A percentile compares a stretch with the other conserved stretches of the same genome.
Evolutionary conservation across 768 basidiomycete species (phyloP).

Genomic region (Dictyophora rubrovolvata): DNA sequence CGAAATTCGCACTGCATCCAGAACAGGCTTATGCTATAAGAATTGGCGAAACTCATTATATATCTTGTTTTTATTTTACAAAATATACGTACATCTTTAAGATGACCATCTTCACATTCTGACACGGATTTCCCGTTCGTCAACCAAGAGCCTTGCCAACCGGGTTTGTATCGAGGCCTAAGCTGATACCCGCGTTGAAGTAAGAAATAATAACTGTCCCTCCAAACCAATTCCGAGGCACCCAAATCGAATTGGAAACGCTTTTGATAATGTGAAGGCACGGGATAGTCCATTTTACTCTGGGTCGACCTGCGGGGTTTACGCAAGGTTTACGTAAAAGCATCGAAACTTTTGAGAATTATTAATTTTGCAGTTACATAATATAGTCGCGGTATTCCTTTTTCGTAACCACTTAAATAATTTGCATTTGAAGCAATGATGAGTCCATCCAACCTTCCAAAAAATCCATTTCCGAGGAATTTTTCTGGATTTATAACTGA

Average conservation of each 20-base stretch:
- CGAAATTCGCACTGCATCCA: not conserved
- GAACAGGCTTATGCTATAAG: not conserved
- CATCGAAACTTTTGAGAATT: too few species aligned
- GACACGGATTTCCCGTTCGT: not conserved
- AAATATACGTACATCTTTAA: not conserved
- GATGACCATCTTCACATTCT: constrained; percentile 6
- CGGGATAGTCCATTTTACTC: too few species aligned
- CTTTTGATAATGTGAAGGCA: too few species aligned
- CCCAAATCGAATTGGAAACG: not conserved
- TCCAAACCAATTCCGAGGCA: constrained; percentile 11
- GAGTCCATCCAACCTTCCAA: too few species aligned
- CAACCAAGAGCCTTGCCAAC: constrained; percentile 27
- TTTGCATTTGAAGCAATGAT: too few species aligned
- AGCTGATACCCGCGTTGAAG: constrained; percentile 24
- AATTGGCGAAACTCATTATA: not conserved
- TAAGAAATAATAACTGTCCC: constrained; percentile 22
- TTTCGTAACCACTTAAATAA: too few species aligned
- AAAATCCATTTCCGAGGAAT: too few species aligned
- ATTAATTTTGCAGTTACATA: too few species aligned
- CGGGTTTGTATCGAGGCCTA: constrained; percentile 22
- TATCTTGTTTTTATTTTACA: not conserved
- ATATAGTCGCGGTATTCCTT: too few species aligned
- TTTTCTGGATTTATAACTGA: too few species aligned
- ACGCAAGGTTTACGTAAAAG: too few species aligned
- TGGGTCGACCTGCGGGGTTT: too few species aligned